Percentiles rank a stretch among this genome's conserved stretches.
These are phyloP conservation scores for Pisolithus albus DNA, from an alignment of 768 basidiomycete genomes.

Conservation along the genomic window DNA sequence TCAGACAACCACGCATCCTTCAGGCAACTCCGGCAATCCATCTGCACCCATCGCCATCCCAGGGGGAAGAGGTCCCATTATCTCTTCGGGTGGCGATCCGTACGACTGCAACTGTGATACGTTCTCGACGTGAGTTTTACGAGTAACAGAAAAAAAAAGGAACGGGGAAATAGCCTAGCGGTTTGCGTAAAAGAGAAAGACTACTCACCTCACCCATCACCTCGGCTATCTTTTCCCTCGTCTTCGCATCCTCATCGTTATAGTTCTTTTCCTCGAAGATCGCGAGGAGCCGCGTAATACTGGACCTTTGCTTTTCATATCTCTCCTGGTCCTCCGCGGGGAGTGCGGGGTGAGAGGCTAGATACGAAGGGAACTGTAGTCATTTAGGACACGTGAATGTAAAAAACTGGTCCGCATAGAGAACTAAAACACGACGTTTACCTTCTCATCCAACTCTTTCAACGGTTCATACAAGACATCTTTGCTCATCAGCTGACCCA, in stretches of 20 bases:
- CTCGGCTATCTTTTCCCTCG: slow-evolving; percentile 45
- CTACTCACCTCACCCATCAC: slow-evolving; percentile 67
- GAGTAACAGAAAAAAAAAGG: too few species aligned
- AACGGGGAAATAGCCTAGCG: too few species aligned
- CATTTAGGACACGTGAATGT: too few species aligned
- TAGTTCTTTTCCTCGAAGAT: slow-evolving; percentile 63
- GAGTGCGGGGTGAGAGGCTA: slow-evolving; percentile 53
- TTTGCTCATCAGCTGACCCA: slow-evolving; percentile 27
- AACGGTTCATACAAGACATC: slow-evolving; percentile 72
- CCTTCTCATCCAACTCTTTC: slow-evolving; percentile 71
- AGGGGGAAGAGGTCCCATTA: slow-evolving; percentile 80
- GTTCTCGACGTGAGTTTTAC: too few species aligned
- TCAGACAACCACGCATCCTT: slow-evolving; percentile 10
- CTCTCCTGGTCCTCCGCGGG: slow-evolving; percentile 53
- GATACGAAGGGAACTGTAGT: slow-evolving; percentile 69
- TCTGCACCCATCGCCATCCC: slow-evolving; percentile 54
- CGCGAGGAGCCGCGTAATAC: slow-evolving; percentile 51
- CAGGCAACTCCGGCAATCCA: slow-evolving; percentile 44
- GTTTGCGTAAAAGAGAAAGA: too few species aligned
- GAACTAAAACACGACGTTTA: slow-evolving; percentile 20
- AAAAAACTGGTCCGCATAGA: too few species aligned
- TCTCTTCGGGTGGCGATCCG: slow-evolving; percentile 72
- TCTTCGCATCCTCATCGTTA: slow-evolving; percentile 45
- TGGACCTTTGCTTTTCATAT: slow-evolving; percentile 54
- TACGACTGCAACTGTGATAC: slow-evolving; percentile 56